Conservation (phyloP, 179 eudicot genomes). For the Vitellaria paradoxa region DNA sequence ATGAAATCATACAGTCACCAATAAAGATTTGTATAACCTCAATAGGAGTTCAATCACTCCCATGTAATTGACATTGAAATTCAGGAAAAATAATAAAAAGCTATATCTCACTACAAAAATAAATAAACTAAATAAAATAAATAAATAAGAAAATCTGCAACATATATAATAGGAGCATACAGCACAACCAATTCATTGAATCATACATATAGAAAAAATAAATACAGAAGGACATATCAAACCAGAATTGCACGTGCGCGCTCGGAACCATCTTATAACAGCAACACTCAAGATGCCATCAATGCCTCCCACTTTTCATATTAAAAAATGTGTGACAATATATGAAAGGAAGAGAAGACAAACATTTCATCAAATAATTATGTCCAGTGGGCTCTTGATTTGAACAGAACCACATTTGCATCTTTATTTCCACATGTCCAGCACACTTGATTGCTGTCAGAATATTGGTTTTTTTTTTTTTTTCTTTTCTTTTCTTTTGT, state of each 20-base stretch:
- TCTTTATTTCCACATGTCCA: background rate
- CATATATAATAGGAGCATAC: background rate
- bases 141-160: background rate
- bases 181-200: background rate
- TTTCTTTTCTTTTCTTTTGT: too few species aligned
- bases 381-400: background rate
- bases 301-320: background rate
- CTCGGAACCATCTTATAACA: too few species aligned
- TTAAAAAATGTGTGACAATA: background rate
- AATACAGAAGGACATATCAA: background rate
- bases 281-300: background rate
- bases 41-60: background rate
- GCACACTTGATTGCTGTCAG: background rate
- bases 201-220: background rate
- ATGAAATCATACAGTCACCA: slow-evolving; percentile 1
- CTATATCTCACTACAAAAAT: background rate
- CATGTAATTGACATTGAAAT: background rate
- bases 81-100: background rate
- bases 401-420: background rate
- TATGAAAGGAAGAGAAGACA: background rate
- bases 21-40: background rate
- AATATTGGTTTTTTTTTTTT: background rate
- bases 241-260: background rate
- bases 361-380: background rate
- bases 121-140: background rate